Evolutionary conservation across 495 filamentous ascomycete species (phyloP).

Genomic region (Beverwykella pulmonaria): DNA sequence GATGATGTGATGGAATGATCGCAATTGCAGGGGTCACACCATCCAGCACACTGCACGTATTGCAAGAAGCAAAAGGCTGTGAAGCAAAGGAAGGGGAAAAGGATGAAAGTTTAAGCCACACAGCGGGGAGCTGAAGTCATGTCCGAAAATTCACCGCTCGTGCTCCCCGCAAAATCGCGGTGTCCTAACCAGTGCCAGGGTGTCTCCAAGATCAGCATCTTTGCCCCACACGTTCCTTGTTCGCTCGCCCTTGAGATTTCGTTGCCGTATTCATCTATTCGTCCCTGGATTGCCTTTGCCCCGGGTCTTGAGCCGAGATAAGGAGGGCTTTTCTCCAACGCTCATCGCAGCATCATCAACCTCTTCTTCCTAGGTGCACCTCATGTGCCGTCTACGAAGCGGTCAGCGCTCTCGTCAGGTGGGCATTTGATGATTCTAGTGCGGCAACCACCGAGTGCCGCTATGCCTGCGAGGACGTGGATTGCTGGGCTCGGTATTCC

Average conservation of each 20-base stretch:
- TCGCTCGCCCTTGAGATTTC: not conserved
- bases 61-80: too few species aligned
- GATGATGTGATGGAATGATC: not conserved
- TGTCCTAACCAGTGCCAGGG: not conserved
- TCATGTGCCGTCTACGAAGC: not conserved
- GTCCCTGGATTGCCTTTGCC: not conserved
- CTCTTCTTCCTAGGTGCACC: not conserved
- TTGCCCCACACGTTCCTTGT: slow-evolving; percentile 37
- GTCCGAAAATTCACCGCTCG: slow-evolving; percentile 28
- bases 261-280: not conserved
- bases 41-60: too few species aligned
- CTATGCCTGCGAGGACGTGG: not conserved
- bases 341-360: slow-evolving; percentile 1
- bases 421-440: not conserved
- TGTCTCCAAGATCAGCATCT: slow-evolving; percentile 15
- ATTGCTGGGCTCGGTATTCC: not conserved
- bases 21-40: not conserved
- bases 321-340: not conserved
- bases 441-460: slow-evolving; percentile 4
- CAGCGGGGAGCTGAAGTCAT: not conserved
- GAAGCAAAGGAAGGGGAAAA: too few species aligned
- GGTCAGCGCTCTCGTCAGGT: not conserved
- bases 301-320: not conserved
- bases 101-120: not conserved
- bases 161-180: not conserved